A percentile compares a stretch with the other conserved stretches of the same genome.
These are phyloP conservation scores for Acrodontium crateriforme DNA, from an alignment of 2,329 filamentous ascomycete genomes.

Conservation along the genomic window DNA sequence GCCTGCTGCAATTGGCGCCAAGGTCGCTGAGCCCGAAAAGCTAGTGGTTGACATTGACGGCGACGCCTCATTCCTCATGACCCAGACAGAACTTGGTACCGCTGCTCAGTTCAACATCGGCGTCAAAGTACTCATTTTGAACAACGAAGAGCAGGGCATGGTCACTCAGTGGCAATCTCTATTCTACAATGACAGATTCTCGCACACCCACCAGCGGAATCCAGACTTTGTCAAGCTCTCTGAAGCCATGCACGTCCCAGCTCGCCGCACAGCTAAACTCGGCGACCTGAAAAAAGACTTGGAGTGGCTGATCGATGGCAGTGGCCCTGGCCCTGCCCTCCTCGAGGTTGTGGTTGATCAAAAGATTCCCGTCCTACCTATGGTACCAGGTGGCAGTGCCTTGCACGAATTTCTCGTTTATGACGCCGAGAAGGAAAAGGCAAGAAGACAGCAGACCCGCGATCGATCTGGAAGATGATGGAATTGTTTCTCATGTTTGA, in stretches of 20 bases:
- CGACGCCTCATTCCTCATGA: slow-evolving; percentile 99
- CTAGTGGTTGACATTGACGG: slow-evolving; percentile 94
- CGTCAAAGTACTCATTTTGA: slow-evolving; percentile 85
- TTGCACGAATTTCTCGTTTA: slow-evolving; percentile 90
- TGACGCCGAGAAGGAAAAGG: slow-evolving; percentile 47
- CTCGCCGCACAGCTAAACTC: slow-evolving; percentile 56
- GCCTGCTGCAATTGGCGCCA: slow-evolving; percentile 87
- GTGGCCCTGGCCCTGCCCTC: slow-evolving; percentile 74
- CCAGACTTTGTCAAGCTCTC: slow-evolving; percentile 92
- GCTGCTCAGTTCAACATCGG: slow-evolving; percentile 93
- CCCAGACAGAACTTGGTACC: slow-evolving; percentile 83
- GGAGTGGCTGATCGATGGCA: slow-evolving; percentile 66
- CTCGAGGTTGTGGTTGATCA: slow-evolving; percentile 83
- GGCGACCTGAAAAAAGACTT: slow-evolving; percentile 65
- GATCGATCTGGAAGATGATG: slow-evolving; percentile 23
- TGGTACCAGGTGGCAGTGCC: slow-evolving; percentile 80
- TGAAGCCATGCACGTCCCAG: slow-evolving; percentile 79
- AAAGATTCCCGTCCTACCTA: slow-evolving; percentile 88
- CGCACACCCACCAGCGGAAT: slow-evolving; percentile 88
- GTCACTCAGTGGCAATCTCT: slow-evolving; percentile 97
- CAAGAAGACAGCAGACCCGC: slow-evolving; percentile 22
- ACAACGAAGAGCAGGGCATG: slow-evolving; percentile 98
- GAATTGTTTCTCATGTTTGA: not conserved
- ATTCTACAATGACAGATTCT: slow-evolving; percentile 88
- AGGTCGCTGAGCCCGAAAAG: slow-evolving; percentile 68